Evolutionary conservation across 768 basidiomycete species (phyloP), one percentile per base, ranked within the genome.

Genomic region (Tricholoma terreum): DNA sequence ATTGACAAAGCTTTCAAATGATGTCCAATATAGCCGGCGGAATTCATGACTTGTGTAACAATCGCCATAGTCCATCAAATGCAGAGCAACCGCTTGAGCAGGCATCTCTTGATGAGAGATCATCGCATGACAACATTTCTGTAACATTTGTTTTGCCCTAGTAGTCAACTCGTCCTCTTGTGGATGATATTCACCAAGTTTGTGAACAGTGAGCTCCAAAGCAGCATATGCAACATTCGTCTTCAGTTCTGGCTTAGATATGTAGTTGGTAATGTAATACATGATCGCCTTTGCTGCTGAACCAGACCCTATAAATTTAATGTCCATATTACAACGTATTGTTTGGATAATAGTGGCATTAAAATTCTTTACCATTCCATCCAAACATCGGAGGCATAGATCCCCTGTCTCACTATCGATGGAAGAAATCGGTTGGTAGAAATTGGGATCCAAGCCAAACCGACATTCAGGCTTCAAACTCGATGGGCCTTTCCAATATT

Each of bases 251-350:
- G 71, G 54, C 55, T 81, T 82, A 0, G 77, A 75, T 15, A 81
- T 79, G 50, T 82, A 81, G 52, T 81, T 71, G 0, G 80, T 81
- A 21, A 80, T 76, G 50, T 81, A 82, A 54, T 76, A 77, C 2
- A 77, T 34, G 0, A 78, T 57, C 0, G 79, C 78, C 55, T 80
- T 80, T 3, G 76, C 76, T 0, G 69, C 55, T 7, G 62, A 35
- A 0, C 80, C 80, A 0, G 77, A 79, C 0, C 70, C 71, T 14
- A 82, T 72, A 46, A 72, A 77, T 56, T 80, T 77, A 1, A 81
- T 75, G 52, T 81, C 80, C 73, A 78, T 79, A 51, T 81, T 81
- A 40, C 75, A 75, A 0, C 72, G 55, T 0, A 80, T 55, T 1
- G 65, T 60, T 14, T 66, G 30, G 1, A 79, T 2, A 0, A 80